These are phyloP conservation scores for Pichia sp. DNA, from an alignment of 1,139 yeast species.

Conservation along the genomic window DNA sequence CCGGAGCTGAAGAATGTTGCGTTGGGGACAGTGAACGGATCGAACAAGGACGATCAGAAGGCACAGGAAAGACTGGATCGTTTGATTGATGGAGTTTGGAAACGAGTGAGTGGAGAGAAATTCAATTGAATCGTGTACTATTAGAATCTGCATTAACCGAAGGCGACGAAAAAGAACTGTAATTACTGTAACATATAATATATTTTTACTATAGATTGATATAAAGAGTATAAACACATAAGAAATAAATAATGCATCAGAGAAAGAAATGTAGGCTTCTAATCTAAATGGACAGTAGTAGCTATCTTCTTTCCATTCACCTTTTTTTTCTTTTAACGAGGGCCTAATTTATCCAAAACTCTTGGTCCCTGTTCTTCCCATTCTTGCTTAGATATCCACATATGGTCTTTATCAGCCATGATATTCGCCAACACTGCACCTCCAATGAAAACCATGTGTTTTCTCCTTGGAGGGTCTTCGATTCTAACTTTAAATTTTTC, in stretches of 20 bases:
- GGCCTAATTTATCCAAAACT: slow-evolving; percentile 85
- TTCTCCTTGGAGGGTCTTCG: slow-evolving; percentile 98
- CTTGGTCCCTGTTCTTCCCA: slow-evolving; percentile 97
- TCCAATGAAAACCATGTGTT: slow-evolving; percentile 98
- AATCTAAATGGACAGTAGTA: not conserved
- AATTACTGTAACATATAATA: slow-evolving; percentile 3
- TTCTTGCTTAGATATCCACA: slow-evolving; percentile 96
- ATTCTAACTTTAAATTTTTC: slow-evolving; percentile 92
- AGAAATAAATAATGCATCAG: slow-evolving; percentile 2
- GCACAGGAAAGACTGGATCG: slow-evolving; percentile 38
- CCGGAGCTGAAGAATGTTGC: slow-evolving; percentile 34
- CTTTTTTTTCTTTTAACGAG: slow-evolving; percentile 47
- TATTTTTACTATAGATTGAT: not conserved
- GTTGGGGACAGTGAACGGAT: slow-evolving; percentile 4
- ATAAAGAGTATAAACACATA: not conserved
- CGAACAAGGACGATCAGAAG: slow-evolving; percentile 3
- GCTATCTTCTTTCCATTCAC: not conserved
- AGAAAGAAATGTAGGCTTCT: not conserved
- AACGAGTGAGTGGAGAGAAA: slow-evolving; percentile 29
- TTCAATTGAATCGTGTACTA: slow-evolving; percentile 12
- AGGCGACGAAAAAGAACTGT: not conserved
- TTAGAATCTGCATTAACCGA: not conserved
- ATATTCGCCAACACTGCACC: slow-evolving; percentile 98
- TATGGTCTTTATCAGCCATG: slow-evolving; percentile 96
- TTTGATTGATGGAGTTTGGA: slow-evolving; percentile 53